Percentiles rank a stretch among this genome's conserved stretches.
Evolutionary conservation across 768 basidiomycete species (phyloP).

Genomic region (Suillus subluteus): DNA sequence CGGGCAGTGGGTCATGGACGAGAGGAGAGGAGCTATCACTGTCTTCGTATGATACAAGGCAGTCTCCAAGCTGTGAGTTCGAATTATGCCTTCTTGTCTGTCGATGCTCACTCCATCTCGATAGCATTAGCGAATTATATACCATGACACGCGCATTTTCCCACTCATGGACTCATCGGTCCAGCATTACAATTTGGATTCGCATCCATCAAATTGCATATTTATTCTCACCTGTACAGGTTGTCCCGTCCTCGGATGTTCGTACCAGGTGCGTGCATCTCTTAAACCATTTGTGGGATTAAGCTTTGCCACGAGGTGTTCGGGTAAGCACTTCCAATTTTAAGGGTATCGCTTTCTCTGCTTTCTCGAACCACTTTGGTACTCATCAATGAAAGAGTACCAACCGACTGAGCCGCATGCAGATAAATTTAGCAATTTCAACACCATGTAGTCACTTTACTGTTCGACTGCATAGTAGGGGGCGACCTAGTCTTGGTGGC

Average conservation of each 20-base stretch:
- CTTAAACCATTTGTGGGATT: conserved; percentile 5
- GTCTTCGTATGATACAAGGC: conserved; percentile 41
- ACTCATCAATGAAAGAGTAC: background rate
- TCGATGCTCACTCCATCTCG: background rate
- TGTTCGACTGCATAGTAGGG: background rate
- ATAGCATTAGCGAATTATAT: background rate
- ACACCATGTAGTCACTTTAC: background rate
- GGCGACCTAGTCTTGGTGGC: background rate
- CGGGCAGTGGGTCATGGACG: conserved; percentile 65
- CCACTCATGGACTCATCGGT: background rate
- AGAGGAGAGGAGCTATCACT: conserved; percentile 42
- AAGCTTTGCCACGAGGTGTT: background rate
- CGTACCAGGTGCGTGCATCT: background rate
- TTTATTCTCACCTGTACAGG: conserved; percentile 5
- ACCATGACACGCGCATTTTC: background rate
- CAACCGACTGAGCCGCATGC: background rate
- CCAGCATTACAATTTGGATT: conserved; percentile 2
- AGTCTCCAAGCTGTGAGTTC: background rate
- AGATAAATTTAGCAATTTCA: background rate
- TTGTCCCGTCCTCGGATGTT: conserved; percentile 3
- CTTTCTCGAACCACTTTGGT: background rate
- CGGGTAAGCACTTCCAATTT: background rate
- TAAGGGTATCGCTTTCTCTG: background rate
- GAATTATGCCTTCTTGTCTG: background rate
- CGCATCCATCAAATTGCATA: background rate